Evolutionary conservation across 2,329 filamentous ascomycete genomes (phyloP), one percentile per base, ranked within the genome.

Genomic region (Botrytis sinoallii): DNA sequence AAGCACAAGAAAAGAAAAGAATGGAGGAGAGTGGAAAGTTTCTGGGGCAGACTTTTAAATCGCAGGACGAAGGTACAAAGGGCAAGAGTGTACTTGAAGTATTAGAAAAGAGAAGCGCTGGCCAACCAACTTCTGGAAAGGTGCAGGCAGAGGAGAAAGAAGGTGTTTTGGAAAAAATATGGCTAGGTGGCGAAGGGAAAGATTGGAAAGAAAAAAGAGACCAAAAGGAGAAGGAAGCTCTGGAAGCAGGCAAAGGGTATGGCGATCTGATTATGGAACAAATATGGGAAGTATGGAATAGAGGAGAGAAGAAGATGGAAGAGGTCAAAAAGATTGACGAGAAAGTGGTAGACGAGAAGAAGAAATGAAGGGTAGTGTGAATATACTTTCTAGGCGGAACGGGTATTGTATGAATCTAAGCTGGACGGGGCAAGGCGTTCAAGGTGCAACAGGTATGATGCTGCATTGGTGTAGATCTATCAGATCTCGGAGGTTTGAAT

Each of bases 181-280:
- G 88, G 89, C 87, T 89, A 85, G 89, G 88, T 48, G 84, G 84
- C 55, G 88, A 89, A 79, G 81, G 81, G n/a, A 73, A 83, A 72
- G 80, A 80, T 74, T 80, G 79, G 75, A 78, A 81, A 68, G 79
- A 79, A 74, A 79, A 81, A 76, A 79, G 79, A 74, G 76, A 79
- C 59, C 71, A 78, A 71, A 80, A 77, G 42, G 79, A 80, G 66
- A 79, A 79, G 74, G 77, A 78, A 75, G 80, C 79, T n/a, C 67
- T 82, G 74, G 80, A 81, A 70, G 78, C 81, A 57, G 79, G 79
- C 63, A 84, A 82, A 77, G 81, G 80, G 4, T 85, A 84, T 79
- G 80, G 80, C 22, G 82, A 81, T 74, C 78, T 85, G 76, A 85
- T 85, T 63, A 79, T 82, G 75, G 83, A 84, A 64, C 84, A 85